Conservation (phyloP, 1,139 yeast species). For the Arxiozyma telluris region DNA sequence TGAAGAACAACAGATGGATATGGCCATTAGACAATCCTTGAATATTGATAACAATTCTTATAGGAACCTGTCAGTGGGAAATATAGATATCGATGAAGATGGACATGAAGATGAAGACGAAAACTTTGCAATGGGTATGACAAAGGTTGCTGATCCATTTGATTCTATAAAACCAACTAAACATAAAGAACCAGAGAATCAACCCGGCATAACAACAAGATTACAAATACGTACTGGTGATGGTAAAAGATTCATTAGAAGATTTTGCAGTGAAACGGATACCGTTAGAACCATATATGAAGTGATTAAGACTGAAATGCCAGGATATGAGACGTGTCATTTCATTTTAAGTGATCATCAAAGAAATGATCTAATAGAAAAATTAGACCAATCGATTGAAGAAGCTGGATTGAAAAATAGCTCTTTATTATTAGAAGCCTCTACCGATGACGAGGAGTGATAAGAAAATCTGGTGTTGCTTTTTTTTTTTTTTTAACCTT, state of each 20-base stretch:
- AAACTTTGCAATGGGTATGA: slow-evolving; percentile 9
- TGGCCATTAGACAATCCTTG: slow-evolving; percentile 66
- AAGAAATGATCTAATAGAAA: slow-evolving; percentile 55
- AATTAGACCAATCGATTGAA: slow-evolving; percentile 51
- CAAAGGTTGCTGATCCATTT: slow-evolving; percentile 20
- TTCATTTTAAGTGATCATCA: slow-evolving; percentile 58
- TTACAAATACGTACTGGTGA: slow-evolving; percentile 82
- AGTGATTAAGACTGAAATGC: slow-evolving; percentile 46
- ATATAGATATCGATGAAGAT: slow-evolving; percentile 11
- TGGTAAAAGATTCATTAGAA: slow-evolving; percentile 73
- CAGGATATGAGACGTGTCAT: slow-evolving; percentile 35
- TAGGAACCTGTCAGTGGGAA: slow-evolving; percentile 11
- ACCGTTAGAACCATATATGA: slow-evolving; percentile 54
- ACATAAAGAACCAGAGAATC: slow-evolving; percentile 51
- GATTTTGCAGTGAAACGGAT: slow-evolving; percentile 48
- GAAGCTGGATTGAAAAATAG: slow-evolving; percentile 78
- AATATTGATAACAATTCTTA: slow-evolving; percentile 13
- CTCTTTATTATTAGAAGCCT: slow-evolving; percentile 57
- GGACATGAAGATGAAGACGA: no score
- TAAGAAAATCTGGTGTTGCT: neutral
- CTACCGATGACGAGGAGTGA: neutral
- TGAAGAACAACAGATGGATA: slow-evolving; percentile 78
- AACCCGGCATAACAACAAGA: slow-evolving; percentile 56
- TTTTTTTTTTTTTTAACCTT: neutral
- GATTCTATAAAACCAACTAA: slow-evolving; percentile 35